Percentiles rank a stretch among this genome's conserved stretches.
phyloP scores from a whole-genome alignment of 2,329 filamentous ascomycete species.

The Diaporthe caulivora region DNA sequence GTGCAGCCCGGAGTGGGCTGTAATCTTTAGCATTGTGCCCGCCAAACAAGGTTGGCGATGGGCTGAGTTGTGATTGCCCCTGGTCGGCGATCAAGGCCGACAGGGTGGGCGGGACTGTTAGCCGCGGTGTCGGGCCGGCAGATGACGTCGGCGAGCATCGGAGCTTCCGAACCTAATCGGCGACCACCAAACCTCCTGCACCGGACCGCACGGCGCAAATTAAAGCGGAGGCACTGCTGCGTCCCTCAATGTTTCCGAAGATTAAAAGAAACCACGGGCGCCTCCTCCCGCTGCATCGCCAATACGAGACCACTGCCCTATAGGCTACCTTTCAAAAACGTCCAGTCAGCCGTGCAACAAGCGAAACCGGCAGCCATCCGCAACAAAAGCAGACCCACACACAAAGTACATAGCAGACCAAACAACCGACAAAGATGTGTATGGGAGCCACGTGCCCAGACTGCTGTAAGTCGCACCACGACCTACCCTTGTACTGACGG shows the following conservation, averaged over 20 bases:
- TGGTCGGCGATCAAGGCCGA: slow-evolving; percentile 6
- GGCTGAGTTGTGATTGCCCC: not conserved
- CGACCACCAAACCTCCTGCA: slow-evolving; percentile 5
- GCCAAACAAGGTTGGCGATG: not conserved
- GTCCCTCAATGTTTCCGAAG: not conserved
- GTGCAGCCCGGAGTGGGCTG: not conserved
- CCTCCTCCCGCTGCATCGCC: not conserved
- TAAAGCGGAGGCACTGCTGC: not conserved
- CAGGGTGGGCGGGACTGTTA: not conserved
- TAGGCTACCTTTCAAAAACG: too few relatives aligned
- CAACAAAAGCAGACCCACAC: not conserved
- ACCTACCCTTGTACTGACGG: not conserved
- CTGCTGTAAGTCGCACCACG: slow-evolving; percentile 52
- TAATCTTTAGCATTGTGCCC: too few relatives aligned
- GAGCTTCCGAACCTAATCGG: slow-evolving; percentile 4
- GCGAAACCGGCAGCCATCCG: not conserved
- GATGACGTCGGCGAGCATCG: slow-evolving; percentile 26
- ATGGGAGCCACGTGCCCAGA: slow-evolving; percentile 55
- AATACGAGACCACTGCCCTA: too few relatives aligned
- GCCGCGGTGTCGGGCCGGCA: not conserved
- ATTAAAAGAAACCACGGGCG: not conserved
- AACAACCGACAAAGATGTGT: slow-evolving; percentile 52
- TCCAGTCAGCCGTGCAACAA: not conserved
- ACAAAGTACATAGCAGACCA: not conserved
- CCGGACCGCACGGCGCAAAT: slow-evolving; percentile 2